A percentile compares a stretch with the other conserved stretches of the same genome.
phyloP scores from a whole-genome alignment of 1,139 yeast genomes.

The Geotrichum bryndzae region DNA sequence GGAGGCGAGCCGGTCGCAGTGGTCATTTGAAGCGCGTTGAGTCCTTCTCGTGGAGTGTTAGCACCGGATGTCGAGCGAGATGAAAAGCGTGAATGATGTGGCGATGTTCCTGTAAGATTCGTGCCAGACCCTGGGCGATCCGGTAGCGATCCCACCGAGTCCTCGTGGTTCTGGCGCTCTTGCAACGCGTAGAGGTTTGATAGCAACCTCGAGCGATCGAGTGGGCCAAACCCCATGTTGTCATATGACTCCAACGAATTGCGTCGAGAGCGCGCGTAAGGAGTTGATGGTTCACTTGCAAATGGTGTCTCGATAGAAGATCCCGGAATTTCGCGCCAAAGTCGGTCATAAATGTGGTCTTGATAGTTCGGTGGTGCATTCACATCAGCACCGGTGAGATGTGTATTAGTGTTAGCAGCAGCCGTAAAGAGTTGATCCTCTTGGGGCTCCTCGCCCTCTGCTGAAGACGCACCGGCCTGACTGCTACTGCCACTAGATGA shows the following conservation, averaged over 20 bases:
- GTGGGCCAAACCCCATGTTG: slow-evolving; percentile 22
- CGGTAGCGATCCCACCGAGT: slow-evolving; percentile 15
- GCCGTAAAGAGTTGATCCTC: slow-evolving; percentile 14
- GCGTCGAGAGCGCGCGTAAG: slow-evolving; percentile 28
- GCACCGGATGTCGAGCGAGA: slow-evolving; percentile 28
- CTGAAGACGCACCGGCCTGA: slow-evolving; percentile 29
- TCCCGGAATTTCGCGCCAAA: slow-evolving; percentile 63
- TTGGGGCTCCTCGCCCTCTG: slow-evolving; percentile 3
- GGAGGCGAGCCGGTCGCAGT: not conserved
- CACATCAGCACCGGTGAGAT: slow-evolving; percentile 7
- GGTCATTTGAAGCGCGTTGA: slow-evolving; percentile 4
- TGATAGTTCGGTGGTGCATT: slow-evolving; percentile 90
- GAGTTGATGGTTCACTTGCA: slow-evolving; percentile 49
- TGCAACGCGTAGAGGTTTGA: slow-evolving; percentile 32
- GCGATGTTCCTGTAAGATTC: slow-evolving; percentile 3
- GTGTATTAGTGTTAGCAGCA: slow-evolving; percentile 4
- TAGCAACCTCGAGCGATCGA: slow-evolving; percentile 28
- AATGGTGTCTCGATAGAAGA: slow-evolving; percentile 54
- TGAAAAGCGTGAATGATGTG: slow-evolving; percentile 12
- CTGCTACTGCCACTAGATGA: slow-evolving; percentile 12
- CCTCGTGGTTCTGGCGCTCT: slow-evolving; percentile 21
- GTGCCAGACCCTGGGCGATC: slow-evolving; percentile 10
- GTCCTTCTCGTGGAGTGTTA: slow-evolving; percentile 23
- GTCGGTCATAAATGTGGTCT: slow-evolving; percentile 74
- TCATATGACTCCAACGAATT: slow-evolving; percentile 24